Base-by-base conservation (phyloP, 2,329 filamentous ascomycete genomes). In the Cladosporium sp. region DNA sequence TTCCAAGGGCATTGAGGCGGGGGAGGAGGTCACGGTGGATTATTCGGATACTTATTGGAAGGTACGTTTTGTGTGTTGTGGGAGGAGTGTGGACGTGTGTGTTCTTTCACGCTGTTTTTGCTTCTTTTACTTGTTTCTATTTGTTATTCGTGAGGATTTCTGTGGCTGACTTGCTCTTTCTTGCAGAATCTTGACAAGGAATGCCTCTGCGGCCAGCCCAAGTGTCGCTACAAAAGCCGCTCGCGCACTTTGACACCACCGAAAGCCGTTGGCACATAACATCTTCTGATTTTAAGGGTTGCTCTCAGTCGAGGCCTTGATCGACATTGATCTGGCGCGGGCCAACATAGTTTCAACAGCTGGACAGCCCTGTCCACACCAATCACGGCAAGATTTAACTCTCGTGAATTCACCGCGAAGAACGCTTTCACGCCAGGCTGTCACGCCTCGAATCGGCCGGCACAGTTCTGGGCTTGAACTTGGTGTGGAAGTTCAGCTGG, bases 31-130 rank as follows among this genome's bases (percentile, higher is more conserved):
- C 44, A 81, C 78, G 9, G 76, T 82, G 5, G 79, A 82, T 54
- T 82, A 82, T 57, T 79, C 77, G 11, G 74, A 78, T 58, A 74
- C 74, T 51, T 82, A 82, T 58, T 82, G 79, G 79, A 69, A 71
- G 53, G 60, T 58, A 17, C 42, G 58, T 47, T 13, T n/a, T n/a
- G n/a, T n/a, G n/a, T n/a, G n/a, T n/a, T n/a, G n/a, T n/a, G n/a
- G n/a, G n/a, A n/a, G n/a, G n/a, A n/a, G n/a, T n/a, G n/a, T n/a
- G n/a, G n/a, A n/a, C n/a, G n/a, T n/a, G n/a, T n/a, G n/a, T n/a
- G n/a, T n/a, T n/a, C n/a, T n/a, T n/a, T n/a, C n/a, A n/a, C n/a
- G n/a, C n/a, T 20, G 15, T 12, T 15, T 15, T 38, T 51, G 8
- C 12, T 36, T 24, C 9, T 2, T 15, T 5, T 20, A 24, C 3